A percentile compares a stretch with the other conserved stretches of the same genome.
Conservation (phyloP, 306 rosid genomes). For the Rosa lucieae region DNA sequence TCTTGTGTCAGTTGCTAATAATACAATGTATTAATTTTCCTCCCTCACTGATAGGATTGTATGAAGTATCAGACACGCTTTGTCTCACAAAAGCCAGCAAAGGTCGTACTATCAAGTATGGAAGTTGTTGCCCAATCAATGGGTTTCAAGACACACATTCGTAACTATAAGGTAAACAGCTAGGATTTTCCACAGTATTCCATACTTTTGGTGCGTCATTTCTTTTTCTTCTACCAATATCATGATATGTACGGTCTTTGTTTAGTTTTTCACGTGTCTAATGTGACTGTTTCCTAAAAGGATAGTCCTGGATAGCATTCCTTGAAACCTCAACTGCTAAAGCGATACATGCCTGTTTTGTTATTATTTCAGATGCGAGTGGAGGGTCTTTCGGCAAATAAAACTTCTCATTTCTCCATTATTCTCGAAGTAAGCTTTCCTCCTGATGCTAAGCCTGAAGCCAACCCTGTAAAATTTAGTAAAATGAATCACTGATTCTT, state of each 20-base stretch:
- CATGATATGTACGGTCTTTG: neutral
- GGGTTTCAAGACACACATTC: slow-evolving; percentile 90
- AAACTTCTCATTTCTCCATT: slow-evolving; percentile 68
- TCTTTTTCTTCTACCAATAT: neutral
- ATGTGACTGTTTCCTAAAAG: neutral
- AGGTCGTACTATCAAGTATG: slow-evolving; percentile 80
- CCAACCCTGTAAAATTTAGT: neutral
- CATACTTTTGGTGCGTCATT: slow-evolving; percentile 12
- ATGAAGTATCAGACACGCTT: slow-evolving; percentile 74
- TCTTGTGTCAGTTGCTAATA: neutral
- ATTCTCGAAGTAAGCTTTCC: slow-evolving; percentile 70
- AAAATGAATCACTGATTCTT: neutral
- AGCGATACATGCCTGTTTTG: neutral
- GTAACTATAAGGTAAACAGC: slow-evolving; percentile 72
- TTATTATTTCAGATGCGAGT: slow-evolving; percentile 76
- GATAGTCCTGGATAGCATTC: slow-evolving; percentile 8
- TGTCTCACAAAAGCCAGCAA: slow-evolving; percentile 84
- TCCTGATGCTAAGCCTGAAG: neutral
- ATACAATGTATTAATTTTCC: slow-evolving; percentile 2
- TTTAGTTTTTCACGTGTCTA: neutral
- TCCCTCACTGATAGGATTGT: slow-evolving; percentile 49
- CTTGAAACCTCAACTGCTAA: slow-evolving; percentile 11
- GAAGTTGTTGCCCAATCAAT: slow-evolving; percentile 92
- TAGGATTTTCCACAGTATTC: slow-evolving; percentile 10
- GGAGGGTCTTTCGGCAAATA: slow-evolving; percentile 67